A percentile compares a stretch with the other conserved stretches of the same genome.
Conservation (phyloP, 306 rosid genomes). For the Morella rubra region DNA sequence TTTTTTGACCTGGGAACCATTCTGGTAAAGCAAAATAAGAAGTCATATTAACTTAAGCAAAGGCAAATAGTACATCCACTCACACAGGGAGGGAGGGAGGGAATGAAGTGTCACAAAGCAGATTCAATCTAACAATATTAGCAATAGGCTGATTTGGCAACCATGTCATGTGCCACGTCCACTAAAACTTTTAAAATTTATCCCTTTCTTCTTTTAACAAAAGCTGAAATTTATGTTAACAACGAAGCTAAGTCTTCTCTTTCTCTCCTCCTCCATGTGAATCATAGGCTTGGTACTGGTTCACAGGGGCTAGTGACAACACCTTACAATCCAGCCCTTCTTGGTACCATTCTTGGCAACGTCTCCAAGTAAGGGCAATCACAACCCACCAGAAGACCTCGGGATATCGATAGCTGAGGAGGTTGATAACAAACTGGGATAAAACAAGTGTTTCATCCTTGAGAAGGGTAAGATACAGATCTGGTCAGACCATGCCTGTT, state of each 20-base stretch:
- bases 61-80: not conserved
- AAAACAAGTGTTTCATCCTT: not conserved
- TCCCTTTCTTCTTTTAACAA: not conserved
- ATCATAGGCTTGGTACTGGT: too few relatives aligned
- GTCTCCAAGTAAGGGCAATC: not conserved
- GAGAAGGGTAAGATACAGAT: not conserved
- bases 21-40: slow-evolving; percentile 43
- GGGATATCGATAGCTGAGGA: not conserved
- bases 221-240: not conserved
- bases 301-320: not conserved
- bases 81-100: not conserved
- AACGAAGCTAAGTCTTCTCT: not conserved
- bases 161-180: not conserved
- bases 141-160: not conserved
- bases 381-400: not conserved
- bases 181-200: not conserved
- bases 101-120: not conserved
- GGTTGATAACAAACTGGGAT: not conserved
- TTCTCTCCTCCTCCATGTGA: not conserved
- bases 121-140: not conserved
- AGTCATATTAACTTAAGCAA: slow-evolving; percentile 13
- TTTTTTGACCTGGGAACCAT: slow-evolving; percentile 73
- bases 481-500: not conserved
- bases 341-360: too few relatives aligned
- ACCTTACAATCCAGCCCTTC: too few relatives aligned